Base-by-base conservation (phyloP, 2,329 filamentous ascomycete species). In the Xylariaceae sp. region DNA sequence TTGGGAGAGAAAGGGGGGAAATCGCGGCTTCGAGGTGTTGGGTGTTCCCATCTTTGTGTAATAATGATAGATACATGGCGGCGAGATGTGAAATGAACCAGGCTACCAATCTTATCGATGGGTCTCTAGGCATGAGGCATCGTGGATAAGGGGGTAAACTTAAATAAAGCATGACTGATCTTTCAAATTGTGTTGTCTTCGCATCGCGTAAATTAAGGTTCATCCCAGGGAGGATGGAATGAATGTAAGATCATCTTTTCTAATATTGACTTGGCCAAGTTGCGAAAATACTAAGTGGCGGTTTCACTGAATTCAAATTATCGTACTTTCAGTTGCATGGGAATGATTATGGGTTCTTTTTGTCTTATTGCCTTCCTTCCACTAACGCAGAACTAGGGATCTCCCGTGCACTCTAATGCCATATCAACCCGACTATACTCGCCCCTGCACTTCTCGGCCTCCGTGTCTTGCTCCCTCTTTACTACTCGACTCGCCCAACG, bases 331-430 rank as follows among this genome's bases (percentile, higher is more conserved):
- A 20, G 40, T 47, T 20, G 43, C 54, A 54, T 54, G 52, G 49
- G 57, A 55, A 48, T 50, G 55, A 57, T 60, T 57, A 57, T 49
- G 41, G 45, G 56, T 59, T 62, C 59, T 65, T 53, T 57, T 51
- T 65, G 55, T 59, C 62, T 61, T 57, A 64, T 62, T 66, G 57
- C 59, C 59, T 54, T 59, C 54, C 23, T 61, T 65, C 64, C 66
- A 64, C 63, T 61, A 63, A 63, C 62, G 55, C 60, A 61, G 53
- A 52, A 47, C 52, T 44, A 6, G 19, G 52, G 54, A 52, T 54
- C 49, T 64, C 54, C 60, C 48, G 43, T 41, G 54, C 50, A 52
- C 55, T 55, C 23, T 62, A 56, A 26, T 60, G 57, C 54, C 59
- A 66, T 52, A 67, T 65, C 61, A 54, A 47, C 56, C 57, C 51